phyloP scores from a whole-genome alignment of 495 filamentous ascomycete genomes.

The Glarea lozoyensis region DNA sequence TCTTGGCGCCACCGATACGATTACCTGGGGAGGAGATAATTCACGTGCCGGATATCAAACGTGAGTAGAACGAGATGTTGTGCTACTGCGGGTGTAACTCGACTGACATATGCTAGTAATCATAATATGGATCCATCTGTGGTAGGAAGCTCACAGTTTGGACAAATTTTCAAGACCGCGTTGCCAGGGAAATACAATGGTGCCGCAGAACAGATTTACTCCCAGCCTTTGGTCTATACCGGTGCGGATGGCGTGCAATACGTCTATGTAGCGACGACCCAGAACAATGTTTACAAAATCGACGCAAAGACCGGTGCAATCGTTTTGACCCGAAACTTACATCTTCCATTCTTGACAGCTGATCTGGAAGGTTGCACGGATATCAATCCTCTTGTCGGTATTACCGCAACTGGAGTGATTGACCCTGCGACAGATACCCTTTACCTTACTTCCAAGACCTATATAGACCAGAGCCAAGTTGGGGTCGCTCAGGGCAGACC shows the following conservation, averaged over 20 bases:
- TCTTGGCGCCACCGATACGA: constrained; percentile 31
- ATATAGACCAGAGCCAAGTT: constrained; percentile 23
- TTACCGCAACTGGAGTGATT: constrained; percentile 39
- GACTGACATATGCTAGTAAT: constrained; percentile 17
- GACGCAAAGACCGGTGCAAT: constrained; percentile 37
- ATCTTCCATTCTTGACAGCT: constrained; percentile 33
- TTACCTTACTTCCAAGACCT: constrained; percentile 37
- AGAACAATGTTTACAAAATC: constrained; percentile 38
- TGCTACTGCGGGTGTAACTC: too few species aligned
- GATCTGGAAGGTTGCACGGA: constrained; percentile 39
- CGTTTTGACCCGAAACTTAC: constrained; percentile 28
- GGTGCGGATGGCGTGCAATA: constrained; percentile 29
- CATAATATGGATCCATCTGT: constrained; percentile 40
- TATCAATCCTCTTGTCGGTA: constrained; percentile 34
- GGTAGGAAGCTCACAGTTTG: constrained; percentile 30
- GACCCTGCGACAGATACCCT: constrained; percentile 34
- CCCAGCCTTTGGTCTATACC: constrained; percentile 39
- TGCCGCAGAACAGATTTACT: constrained; percentile 30
- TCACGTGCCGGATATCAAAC: constrained; percentile 34
- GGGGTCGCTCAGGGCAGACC: constrained; percentile 10
- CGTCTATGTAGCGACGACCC: constrained; percentile 35
- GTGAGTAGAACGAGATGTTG: constrained; percentile 17
- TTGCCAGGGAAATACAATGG: constrained; percentile 30
- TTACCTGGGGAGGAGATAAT: constrained; percentile 39
- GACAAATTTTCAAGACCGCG: constrained; percentile 31